Evolutionary conservation across 805 yeast species (phyloP).

Genomic region (Ogataea pilisensis): DNA sequence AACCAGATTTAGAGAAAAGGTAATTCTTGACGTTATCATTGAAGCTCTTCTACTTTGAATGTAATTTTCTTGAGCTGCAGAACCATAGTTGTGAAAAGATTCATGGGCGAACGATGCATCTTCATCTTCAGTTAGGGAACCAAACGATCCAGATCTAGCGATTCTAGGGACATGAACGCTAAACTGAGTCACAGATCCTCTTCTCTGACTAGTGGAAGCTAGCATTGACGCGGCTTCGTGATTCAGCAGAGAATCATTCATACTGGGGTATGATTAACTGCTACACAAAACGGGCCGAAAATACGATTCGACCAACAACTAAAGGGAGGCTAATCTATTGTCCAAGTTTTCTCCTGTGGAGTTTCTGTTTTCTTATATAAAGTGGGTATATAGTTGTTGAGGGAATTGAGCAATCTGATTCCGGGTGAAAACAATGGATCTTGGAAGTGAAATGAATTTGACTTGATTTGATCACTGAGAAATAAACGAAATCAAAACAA

Average conservation of each 20-base stretch:
- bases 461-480: too few relatives aligned
- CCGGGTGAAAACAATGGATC: too few relatives aligned
- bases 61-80: slow-evolving; percentile 17
- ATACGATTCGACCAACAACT: neutral
- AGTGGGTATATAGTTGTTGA: too few relatives aligned
- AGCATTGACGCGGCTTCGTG: slow-evolving; percentile 13
- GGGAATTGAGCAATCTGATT: too few relatives aligned
- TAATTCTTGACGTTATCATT: slow-evolving; percentile 15
- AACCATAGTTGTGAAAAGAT: slow-evolving; percentile 18
- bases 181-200: slow-evolving; percentile 23
- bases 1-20: slow-evolving; percentile 10
- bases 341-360: too few relatives aligned
- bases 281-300: too few relatives aligned
- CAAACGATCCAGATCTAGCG: slow-evolving; percentile 9
- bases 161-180: slow-evolving; percentile 5
- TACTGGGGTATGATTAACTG: neutral
- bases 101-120: slow-evolving; percentile 6
- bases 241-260: slow-evolving; percentile 9
- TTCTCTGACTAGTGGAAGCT: slow-evolving; percentile 13
- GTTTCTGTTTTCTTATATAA: too few relatives aligned
- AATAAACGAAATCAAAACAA: too few relatives aligned
- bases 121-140: slow-evolving; percentile 9
- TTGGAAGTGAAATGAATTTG: too few relatives aligned
- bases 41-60: slow-evolving; percentile 27
- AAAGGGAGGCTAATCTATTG: too few relatives aligned